These are phyloP conservation scores for Euphorbia pulcherrima DNA, from an alignment of 345 rosid species.

Conservation along the genomic window DNA sequence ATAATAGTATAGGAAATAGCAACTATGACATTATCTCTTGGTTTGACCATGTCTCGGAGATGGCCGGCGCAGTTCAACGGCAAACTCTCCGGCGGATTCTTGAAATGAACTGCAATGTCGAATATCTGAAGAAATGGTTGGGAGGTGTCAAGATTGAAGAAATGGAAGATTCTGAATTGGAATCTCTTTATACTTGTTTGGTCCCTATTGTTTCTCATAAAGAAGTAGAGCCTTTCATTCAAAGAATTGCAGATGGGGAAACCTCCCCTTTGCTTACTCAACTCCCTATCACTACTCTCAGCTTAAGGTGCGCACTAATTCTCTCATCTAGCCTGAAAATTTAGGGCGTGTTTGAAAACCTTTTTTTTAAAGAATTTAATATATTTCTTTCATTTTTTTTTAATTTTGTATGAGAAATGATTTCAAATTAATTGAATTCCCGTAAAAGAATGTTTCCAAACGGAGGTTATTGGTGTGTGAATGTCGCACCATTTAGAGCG, in stretches of 20 bases:
- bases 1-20: slow-evolving; percentile 17
- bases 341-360: too few species aligned
- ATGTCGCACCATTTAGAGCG: too few species aligned
- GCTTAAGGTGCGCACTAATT: slow-evolving; percentile 51
- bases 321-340: too few species aligned
- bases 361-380: too few species aligned
- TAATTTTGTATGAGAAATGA: too few species aligned
- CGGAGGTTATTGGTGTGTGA: too few species aligned
- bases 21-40: slow-evolving; percentile 45
- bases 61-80: slow-evolving; percentile 50
- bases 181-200: slow-evolving; percentile 56
- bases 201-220: slow-evolving; percentile 84
- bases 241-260: slow-evolving; percentile 84
- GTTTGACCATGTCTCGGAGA: slow-evolving; percentile 58
- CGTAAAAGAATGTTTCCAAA: too few species aligned
- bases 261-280: slow-evolving; percentile 65
- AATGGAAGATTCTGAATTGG: slow-evolving; percentile 55
- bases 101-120: slow-evolving; percentile 50
- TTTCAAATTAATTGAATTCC: too few species aligned
- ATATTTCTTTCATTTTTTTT: too few species aligned
- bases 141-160: slow-evolving; percentile 42
- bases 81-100: slow-evolving; percentile 73
- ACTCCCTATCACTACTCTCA: slow-evolving; percentile 59
- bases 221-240: slow-evolving; percentile 76
- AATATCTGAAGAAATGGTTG: slow-evolving; percentile 64